Evolutionary conservation across 2,329 filamentous ascomycete species (phyloP), one percentile per base, ranked within the genome.

Genomic region (Calcarisporium arbuscula): DNA sequence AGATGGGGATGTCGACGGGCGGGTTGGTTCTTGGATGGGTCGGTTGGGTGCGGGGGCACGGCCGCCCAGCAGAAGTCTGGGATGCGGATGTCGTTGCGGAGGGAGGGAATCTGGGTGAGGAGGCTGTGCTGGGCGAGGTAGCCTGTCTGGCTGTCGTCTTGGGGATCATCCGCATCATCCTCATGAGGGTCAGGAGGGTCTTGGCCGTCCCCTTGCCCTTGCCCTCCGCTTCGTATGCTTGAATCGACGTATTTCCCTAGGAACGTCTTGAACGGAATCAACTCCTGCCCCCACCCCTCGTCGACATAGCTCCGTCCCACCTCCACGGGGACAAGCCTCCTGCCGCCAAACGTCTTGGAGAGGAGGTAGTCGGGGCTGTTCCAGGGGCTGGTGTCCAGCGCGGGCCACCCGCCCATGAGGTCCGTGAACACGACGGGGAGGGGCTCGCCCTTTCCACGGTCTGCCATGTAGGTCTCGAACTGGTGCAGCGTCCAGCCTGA

Each of bases 101-200:
- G 66, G 2, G 68, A 58, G 1, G 89, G 88, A 10, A 98, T 81
- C 53, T 96, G 92, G 0, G 70, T 60, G 48, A 96, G 81, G 22
- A 98, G 73, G 46, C 90, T 79, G 60, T 96, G 87, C 53, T 98
- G 92, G 8, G 92, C 92, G 28, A 98, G 76, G 56, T 98, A 98
- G 10, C 81, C 86, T 9, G 71, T 77, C 8, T 39, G 40, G 14
- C 14, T 10, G 49, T 52, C 43, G 20, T n/a, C 6, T 10, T 19
- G 11, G 5, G 21, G 16, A 18, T 16, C 12, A 17, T 28, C 38
- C n/a, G n/a, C n/a, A n/a, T n/a, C n/a, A n/a, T n/a, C n/a, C n/a
- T n/a, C n/a, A n/a, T n/a, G n/a, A n/a, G n/a, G n/a, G n/a, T n/a
- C n/a, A n/a, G n/a, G n/a, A n/a, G n/a, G n/a, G n/a, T n/a, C n/a